Base-by-base conservation (phyloP, 2,329 filamentous ascomycete species). In the Colletotrichum shisoi region DNA sequence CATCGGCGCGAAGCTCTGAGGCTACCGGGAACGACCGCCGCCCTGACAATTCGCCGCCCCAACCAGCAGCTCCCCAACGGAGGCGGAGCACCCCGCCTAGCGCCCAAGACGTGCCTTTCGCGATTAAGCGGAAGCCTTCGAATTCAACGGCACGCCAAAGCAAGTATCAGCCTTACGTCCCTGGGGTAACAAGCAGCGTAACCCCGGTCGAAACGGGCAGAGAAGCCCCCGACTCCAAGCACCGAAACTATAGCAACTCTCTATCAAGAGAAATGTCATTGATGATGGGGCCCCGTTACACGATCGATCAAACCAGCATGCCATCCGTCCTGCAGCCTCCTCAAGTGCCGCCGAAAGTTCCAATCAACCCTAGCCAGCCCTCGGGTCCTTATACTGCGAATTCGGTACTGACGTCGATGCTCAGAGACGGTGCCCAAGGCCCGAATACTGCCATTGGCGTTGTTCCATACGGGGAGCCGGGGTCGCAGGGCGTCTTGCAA, bases 211-310 rank as follows among this genome's bases (percentile, higher is more conserved):
- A 48, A 4, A 34, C 21, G 15, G 27, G 42, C n/a, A 57, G 17
- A 15, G 37, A 39, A 34, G 31, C 31, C 31, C 21, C 51, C 27
- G 34, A 44, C 48, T 68, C 51, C n/a, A 52, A 37, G 13, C 39
- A 12, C 39, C 63, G 46, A 51, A 63, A 63, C 48, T 44, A 68
- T 58, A 34, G 69, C 62, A 49, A 58, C 40, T 72, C 73, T 3
- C 62, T 77, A 34, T 72, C 75, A 15, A 73, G 73, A 4, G 72
- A 73, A 2, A 71, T 61, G 0, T 72, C 72, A 0, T 57, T 76
- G 17, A 71, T 73, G 65, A 67, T 71, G 49, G 72, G 71, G 2
- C 51, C 63, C 19, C 54, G 57, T 6, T 12, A 61, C 11, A 73
- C 71, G 19, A 64, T 71, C 9, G 62, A 65, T 5, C 69, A 71